These are phyloP conservation scores for Exophiala aquamarina DNA, from an alignment of 2,329 filamentous ascomycete species.

Conservation along the genomic window DNA sequence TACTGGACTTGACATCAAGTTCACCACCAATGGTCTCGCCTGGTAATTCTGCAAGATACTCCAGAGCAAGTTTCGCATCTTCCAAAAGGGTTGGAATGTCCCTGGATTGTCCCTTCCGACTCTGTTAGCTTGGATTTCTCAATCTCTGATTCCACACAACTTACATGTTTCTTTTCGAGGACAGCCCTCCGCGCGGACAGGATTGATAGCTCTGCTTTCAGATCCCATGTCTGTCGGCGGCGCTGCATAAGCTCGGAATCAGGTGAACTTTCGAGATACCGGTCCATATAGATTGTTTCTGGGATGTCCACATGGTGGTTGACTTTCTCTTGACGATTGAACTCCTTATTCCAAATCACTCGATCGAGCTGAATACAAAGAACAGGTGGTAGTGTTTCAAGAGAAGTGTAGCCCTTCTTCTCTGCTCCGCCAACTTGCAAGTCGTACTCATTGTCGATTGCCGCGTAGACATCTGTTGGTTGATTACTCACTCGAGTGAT, in stretches of 20 bases:
- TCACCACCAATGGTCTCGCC: conserved; percentile 15
- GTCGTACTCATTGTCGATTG: conserved; percentile 83
- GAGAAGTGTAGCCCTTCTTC: conserved; percentile 66
- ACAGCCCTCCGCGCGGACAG: conserved; percentile 51
- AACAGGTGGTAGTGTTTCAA: conserved; percentile 76
- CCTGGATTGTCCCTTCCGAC: conserved; percentile 19
- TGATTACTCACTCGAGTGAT: conserved; percentile 49
- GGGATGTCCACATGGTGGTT: conserved; percentile 76
- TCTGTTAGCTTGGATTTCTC: conserved; percentile 1
- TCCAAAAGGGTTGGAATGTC: conserved; percentile 24
- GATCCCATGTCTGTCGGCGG: conserved; percentile 71
- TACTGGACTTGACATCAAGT: conserved; percentile 16
- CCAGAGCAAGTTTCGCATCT: conserved; percentile 23
- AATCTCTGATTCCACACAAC: neutral
- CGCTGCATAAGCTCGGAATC: conserved; percentile 62
- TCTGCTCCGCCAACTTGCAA: conserved; percentile 70
- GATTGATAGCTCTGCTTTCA: conserved; percentile 63
- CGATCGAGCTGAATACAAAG: conserved; percentile 88
- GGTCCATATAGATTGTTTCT: conserved; percentile 79
- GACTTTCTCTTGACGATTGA: conserved; percentile 66
- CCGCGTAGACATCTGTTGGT: conserved; percentile 72
- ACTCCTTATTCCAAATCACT: conserved; percentile 67
- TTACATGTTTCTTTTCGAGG: conserved; percentile 32
- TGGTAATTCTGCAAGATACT: conserved; percentile 18
- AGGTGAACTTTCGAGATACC: conserved; percentile 72